Evolutionary conservation across 2,329 filamentous ascomycete species (phyloP), one percentile per base, ranked within the genome.

Genomic region (Exophiala xenobiotica): DNA sequence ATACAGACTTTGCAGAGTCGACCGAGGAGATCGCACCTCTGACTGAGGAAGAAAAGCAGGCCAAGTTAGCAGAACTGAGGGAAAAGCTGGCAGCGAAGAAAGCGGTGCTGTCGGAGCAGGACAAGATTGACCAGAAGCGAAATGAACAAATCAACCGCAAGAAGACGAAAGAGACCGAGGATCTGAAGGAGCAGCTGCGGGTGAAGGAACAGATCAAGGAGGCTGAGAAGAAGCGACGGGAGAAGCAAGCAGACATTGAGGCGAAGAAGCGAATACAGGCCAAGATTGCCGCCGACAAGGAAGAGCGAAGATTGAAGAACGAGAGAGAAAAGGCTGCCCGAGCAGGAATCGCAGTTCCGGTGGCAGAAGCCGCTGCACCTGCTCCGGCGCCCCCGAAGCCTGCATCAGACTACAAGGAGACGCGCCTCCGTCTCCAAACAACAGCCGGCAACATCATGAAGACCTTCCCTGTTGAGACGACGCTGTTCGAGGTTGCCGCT

Each of bases 271-370:
- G 88, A 27, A 92, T 96, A 68, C 86, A 90, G 72, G 91, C 90
- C 50, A 91, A 91, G 78, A 96, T 99, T 59, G 91, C 93, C 62
- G 91, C 88, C 11, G 91, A 97, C 74, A 96, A 95, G 76, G 87
- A 89, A 62, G 90, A 92, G 64, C 84, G 93, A 47, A 85, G 88
- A 58, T 79, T 86, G 59, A 95, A 93, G 68, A 86, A 89, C 2
- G 93, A 96, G 65, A 78, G 83, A 51, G 88, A 90, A 62, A 95
- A 92, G 73, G 91, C 91, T 0, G 82, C 83, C 49, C 81, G 92
- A n/a, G 88, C 90, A 61, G 91, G 92, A n/a, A 77, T 81, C 2
- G 72, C 80, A 19, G 72, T 71, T 4, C 58, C 50, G 7, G 55
- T 54, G 9, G 41, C 75, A 1, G 66, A 76, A 4, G 66, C 77